Percentiles rank a stretch among this genome's conserved stretches.
Conservation (phyloP, 768 basidiomycete species). For the Boletus subparvulus region DNA sequence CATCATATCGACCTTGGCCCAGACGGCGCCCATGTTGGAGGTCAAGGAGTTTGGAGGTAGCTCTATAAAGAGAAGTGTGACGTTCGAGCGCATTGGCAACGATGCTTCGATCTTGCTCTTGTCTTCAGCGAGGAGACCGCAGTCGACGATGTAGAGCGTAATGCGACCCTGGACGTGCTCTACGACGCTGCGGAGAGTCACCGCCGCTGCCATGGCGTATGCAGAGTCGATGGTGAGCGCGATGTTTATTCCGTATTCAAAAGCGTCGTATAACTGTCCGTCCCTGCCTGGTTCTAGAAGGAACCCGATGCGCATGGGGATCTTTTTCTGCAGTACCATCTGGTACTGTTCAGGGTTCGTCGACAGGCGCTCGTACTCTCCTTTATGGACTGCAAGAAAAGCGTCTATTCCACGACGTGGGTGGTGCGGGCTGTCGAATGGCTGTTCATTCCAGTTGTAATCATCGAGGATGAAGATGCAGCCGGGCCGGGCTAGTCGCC, state of each 20-base stretch:
- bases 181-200: slow-evolving; percentile 44
- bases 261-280: slow-evolving; percentile 14
- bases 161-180: slow-evolving; percentile 38
- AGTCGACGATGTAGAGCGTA: slow-evolving; percentile 51
- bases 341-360: slow-evolving; percentile 43
- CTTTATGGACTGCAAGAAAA: slow-evolving; percentile 50
- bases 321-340: slow-evolving; percentile 50
- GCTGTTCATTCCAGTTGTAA: slow-evolving; percentile 53
- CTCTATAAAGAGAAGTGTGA: slow-evolving; percentile 44
- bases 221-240: slow-evolving; percentile 42
- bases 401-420: slow-evolving; percentile 57
- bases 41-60: slow-evolving; percentile 35
- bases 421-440: slow-evolving; percentile 48
- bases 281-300: slow-evolving; percentile 12
- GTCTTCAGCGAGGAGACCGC: slow-evolving; percentile 40
- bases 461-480: slow-evolving; percentile 59
- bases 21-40: slow-evolving; percentile 33
- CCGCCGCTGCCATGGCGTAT: slow-evolving; percentile 50
- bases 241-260: slow-evolving; percentile 50
- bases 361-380: slow-evolving; percentile 46
- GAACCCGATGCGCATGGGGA: slow-evolving; percentile 56
- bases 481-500: slow-evolving; percentile 52
- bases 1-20: slow-evolving; percentile 54
- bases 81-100: slow-evolving; percentile 25
- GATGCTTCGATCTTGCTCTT: slow-evolving; percentile 34